These are phyloP conservation scores for Ceratobasidium sp. DNA, from an alignment of 1,284 basidiomycete species.

Conservation along the genomic window DNA sequence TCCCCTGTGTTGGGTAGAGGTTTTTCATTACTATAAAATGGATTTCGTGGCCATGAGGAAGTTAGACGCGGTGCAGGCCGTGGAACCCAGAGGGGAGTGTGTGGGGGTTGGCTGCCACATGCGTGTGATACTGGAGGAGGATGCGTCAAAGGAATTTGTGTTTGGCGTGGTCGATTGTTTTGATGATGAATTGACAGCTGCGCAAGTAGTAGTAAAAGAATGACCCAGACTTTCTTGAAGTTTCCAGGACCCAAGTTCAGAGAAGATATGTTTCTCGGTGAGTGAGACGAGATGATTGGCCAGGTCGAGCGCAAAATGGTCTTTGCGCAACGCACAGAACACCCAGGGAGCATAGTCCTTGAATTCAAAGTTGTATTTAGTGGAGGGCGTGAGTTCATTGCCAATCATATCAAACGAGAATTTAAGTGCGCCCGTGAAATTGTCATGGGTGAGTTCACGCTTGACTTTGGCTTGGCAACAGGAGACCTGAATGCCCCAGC, in stretches of 20 bases:
- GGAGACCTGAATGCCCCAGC: constrained; percentile 85
- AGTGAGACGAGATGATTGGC: constrained; percentile 97
- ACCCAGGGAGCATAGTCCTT: constrained; percentile 99
- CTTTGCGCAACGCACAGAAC: constrained; percentile 94
- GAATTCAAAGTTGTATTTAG: constrained; percentile 98
- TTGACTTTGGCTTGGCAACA: constrained; percentile 95
- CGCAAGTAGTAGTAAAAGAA: constrained; percentile 99
- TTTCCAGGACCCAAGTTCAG: constrained; percentile 98
- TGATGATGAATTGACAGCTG: constrained; percentile 99
- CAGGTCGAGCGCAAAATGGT: constrained; percentile 94
- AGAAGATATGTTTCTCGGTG: constrained; percentile 97
- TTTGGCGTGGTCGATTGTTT: constrained; percentile 95
- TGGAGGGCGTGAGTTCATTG: constrained; percentile 96
- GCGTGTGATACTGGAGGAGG: constrained; percentile 87
- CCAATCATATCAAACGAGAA: constrained; percentile 99
- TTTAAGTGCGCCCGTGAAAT: constrained; percentile 92
- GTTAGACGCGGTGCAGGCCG: constrained; percentile 95
- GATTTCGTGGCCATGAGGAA: constrained; percentile 93
- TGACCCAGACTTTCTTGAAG: constrained; percentile 96
- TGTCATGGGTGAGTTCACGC: constrained; percentile 84
- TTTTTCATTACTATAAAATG: constrained; percentile 99
- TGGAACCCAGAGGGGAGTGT: constrained; percentile 95
- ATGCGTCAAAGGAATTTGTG: constrained; percentile 93
- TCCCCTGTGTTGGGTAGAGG: too few relatives aligned
- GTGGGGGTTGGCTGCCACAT: constrained; percentile 92